Base-by-base conservation (phyloP, 2,329 filamentous ascomycete species). In the Alternaria sp. region DNA sequence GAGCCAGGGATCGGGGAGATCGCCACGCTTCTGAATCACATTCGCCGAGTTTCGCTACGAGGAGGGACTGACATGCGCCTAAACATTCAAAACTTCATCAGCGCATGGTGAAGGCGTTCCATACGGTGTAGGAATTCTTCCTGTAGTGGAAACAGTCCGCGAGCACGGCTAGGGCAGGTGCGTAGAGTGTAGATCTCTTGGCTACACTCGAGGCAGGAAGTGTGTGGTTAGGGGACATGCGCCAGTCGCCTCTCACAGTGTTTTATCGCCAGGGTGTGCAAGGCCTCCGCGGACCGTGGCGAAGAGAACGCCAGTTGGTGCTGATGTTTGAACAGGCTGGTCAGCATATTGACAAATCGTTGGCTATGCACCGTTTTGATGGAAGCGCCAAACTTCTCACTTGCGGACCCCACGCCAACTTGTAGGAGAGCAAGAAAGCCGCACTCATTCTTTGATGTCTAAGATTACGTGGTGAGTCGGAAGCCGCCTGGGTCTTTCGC, bases 1-100 rank as follows among this genome's bases (percentile, higher is more conserved):
- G 36, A 57, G 54, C 59, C 59, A 57, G 54, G 59, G 59, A 21
- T 17, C 19, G 32, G 50, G 15, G 28, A 44, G 5, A 47, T 36
- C 32, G 57, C 40, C 46, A 57, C 53, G 47, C 54, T 46, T 21
- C 40, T 15, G 46, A 47, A n/a, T 12, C 26, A 12, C 19, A 57
- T 57, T 57, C 44, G 53, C 45, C 46, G 32, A 28, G 32, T 23
- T 25, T 32, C 26, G 26, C 28, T 5, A 26, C 44, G 45, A 44
- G 9, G 21, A 26, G 23, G 19, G 19, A 15, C 28, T 32, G 26
- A 23, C 6, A 36, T 52, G 49, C 49, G 13, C 28, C 30, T 36
- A 13, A 21, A 40, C 8, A n/a, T 52, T 52, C 19, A n/a, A 21
- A 40, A 10, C 15, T 36, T 23, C 28, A 40, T 17, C 12, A n/a